Evolutionary conservation across 139 green algal species (phyloP), one percentile per base, ranked within the genome.

Genomic region (Chlorella sp.): DNA sequence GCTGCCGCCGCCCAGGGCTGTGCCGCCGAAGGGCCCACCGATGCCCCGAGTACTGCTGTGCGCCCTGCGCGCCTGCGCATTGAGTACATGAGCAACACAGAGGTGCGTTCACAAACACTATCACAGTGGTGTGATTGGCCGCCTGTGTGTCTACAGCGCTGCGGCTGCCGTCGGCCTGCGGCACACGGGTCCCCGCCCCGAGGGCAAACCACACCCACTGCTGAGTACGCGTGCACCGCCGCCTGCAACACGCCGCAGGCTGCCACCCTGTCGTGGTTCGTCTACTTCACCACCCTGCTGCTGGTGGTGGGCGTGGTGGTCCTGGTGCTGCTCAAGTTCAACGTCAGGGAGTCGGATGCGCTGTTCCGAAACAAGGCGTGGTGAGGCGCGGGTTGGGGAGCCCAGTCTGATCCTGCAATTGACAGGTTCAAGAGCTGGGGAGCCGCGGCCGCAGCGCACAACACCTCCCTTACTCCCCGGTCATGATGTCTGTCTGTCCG

Each of bases 241-340:
- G 13, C 51, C 16, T 60, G 13, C 51, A 19, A 26, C 51, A 26
- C 2, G 22, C 2, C 51, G 11, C 51, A 60, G 51, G 51, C 51
- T 16, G 51, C 51, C 51, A 7, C 22, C 0, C 51, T 82, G 2
- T 69, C 54, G 20, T 82, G 76, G 76, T 20, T 38, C 8, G 76
- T 70, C 36, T 70, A 69, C 41, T 19, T 40, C 24, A 9, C 36
- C 76, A 72, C 76, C 36, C 51, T 82, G 34, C 11, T 69, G n/a
- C 22, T 82, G 13, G 36, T 67, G 34, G 76, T 24, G 3, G 54
- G 24, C 38, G 38, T 51, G 30, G 46, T 80, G 17, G 73, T 51
- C 30, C n/a, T 80, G 14, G 73, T 80, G 32, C 22, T 40, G 32
- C 72, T 78, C 28, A 78, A 78, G 43, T 82, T 70, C 56, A 69